phyloP scores from a whole-genome alignment of 345 rosid genomes.

The Boechera retrofracta region DNA sequence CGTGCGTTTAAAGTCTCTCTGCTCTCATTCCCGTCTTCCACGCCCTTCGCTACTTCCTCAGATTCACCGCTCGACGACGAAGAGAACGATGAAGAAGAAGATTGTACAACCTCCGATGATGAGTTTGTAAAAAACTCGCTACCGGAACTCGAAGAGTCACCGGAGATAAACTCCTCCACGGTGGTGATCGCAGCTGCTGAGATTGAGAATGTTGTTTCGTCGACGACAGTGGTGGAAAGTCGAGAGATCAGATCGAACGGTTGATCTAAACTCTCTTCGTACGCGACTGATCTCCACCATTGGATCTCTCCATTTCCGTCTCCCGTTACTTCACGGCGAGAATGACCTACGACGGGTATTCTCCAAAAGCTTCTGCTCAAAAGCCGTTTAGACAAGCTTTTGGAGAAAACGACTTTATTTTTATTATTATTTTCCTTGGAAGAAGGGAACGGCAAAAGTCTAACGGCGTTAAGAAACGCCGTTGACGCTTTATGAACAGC shows the following conservation, averaged over 20 bases:
- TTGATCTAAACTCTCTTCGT: conserved; percentile 46
- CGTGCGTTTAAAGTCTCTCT: conserved; percentile 46
- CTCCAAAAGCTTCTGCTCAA: conserved; percentile 62
- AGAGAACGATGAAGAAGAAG: conserved; percentile 42
- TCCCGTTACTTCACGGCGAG: conserved; percentile 17
- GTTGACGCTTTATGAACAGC: conserved; percentile 67
- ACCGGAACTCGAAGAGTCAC: conserved; percentile 44
- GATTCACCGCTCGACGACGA: conserved; percentile 47
- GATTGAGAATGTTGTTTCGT: conserved; percentile 27
- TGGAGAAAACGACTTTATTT: conserved; percentile 42
- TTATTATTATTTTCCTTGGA: conserved; percentile 27
- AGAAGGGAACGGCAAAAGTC: conserved; percentile 59
- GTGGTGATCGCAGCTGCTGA: background rate
- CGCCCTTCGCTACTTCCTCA: conserved; percentile 47
- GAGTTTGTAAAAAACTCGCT: conserved; percentile 55
- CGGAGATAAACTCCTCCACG: conserved; percentile 13
- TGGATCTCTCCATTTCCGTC: conserved; percentile 38
- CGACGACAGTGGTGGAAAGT: background rate
- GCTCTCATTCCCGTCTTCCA: conserved; percentile 41
- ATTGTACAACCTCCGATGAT: conserved; percentile 43
- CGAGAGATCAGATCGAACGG: conserved; percentile 44
- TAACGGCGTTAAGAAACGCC: conserved; percentile 68
- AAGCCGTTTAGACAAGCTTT: conserved; percentile 60
- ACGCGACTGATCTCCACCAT: conserved; percentile 59
- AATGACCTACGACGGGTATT: conserved; percentile 39